Evolutionary conservation across 257 asterid species (phyloP).

Genomic region (Solanum tarijense): DNA sequence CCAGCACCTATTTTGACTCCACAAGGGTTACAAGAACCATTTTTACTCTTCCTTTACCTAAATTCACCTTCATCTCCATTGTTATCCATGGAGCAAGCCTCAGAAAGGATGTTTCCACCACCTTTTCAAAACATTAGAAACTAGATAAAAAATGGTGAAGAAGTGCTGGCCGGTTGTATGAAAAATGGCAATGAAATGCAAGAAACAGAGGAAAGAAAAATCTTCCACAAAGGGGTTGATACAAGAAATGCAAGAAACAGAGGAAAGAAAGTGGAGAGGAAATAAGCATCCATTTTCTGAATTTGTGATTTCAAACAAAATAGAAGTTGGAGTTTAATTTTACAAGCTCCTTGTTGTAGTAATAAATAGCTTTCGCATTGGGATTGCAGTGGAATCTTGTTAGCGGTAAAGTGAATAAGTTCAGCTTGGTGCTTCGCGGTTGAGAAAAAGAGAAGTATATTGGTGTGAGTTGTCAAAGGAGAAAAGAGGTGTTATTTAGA

Average conservation of each 20-base stretch:
- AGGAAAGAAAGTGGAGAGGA: conserved; percentile 8
- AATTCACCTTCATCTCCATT: background rate
- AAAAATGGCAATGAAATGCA: background rate
- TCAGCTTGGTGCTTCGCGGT: background rate
- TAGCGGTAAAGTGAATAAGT: background rate
- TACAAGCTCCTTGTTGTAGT: background rate
- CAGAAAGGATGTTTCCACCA: background rate
- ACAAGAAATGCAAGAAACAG: conserved; percentile 15
- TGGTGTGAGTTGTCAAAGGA: background rate
- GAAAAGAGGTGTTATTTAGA: background rate
- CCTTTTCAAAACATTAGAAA: background rate
- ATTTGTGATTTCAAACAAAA: background rate
- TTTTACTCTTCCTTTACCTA: background rate
- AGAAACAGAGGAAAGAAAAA: background rate
- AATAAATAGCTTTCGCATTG: background rate
- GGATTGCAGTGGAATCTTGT: background rate
- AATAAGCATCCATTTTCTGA: conserved; percentile 19
- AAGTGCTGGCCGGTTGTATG: background rate
- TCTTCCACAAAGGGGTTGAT: background rate
- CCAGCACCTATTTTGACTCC: background rate
- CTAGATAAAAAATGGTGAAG: background rate
- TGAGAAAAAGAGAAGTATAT: background rate
- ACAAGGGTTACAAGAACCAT: background rate
- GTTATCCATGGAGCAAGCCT: background rate
- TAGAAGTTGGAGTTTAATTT: background rate